Evolutionary conservation across 495 filamentous ascomycete species (phyloP), one percentile per base, ranked within the genome.

Genomic region (Beverwykella pulmonaria): DNA sequence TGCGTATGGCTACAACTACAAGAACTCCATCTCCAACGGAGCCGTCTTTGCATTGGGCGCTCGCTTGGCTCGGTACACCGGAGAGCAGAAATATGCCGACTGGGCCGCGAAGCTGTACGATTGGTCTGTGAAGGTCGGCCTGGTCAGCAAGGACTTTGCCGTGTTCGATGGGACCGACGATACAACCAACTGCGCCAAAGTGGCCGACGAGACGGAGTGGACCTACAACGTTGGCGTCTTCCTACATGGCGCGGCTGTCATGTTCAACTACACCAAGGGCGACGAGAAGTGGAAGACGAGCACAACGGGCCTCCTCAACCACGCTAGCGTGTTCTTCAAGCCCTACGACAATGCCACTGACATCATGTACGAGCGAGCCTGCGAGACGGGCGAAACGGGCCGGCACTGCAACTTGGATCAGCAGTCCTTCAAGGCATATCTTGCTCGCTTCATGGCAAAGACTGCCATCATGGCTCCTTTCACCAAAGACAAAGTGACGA

Each of bases 1-100:
- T 65, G 74, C 69, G 17, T 60, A 68, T 22, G 84, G 84, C 2
- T 85, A 82, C 48, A 79, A 79, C 62, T 88, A 90, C 82, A 90
- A 90, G 70, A 91, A 91, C 76, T 77, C 83, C 20, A 86, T 90
- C 68, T 83, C 83, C 68, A 91, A 91, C 75, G 88, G 87, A 34
- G 86, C 82, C 14, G 75, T 90, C 62, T 90, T 92, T 73, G 86
- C 90, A 67, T 75, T 92, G 20, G 80, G 85, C 8, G 88, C 88
- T 7, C 86, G 89, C 10, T 80, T 92, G 15, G 87, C 84, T 17
- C 82, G 83, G 17, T 88, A 87, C 53, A 91, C 89, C 0, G 83
- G 82, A 25, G 85, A 90, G 69, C 69, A 80, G 9, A 88, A 81
- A 0, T 92, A 92, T 69, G 59, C 63, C 14, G 73, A 77, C 52